Conservation (phyloP, 129 eudicot species). For the Glebionis coronaria region DNA sequence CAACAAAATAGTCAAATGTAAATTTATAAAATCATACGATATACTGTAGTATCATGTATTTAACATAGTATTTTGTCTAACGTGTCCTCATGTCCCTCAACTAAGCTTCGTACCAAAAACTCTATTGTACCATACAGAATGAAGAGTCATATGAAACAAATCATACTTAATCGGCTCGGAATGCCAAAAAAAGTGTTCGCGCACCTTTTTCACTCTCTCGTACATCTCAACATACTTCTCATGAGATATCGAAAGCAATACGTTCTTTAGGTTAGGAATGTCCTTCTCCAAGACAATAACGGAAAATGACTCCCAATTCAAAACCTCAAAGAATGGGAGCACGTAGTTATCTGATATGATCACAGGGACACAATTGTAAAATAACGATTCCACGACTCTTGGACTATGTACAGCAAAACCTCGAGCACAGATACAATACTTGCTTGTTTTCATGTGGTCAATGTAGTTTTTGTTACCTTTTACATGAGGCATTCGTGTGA, state of each 20-base stretch:
- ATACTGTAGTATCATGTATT: too few relatives aligned
- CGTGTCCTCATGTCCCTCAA: not conserved
- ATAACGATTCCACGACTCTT: constrained; percentile 65
- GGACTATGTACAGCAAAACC: constrained; percentile 74
- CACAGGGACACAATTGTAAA: constrained; percentile 63
- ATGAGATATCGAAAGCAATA: constrained; percentile 45
- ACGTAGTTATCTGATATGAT: constrained; percentile 67
- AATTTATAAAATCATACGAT: too few relatives aligned
- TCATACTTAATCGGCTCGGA: constrained; percentile 60
- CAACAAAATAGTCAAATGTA: too few relatives aligned
- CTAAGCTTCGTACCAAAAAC: constrained; percentile 30
- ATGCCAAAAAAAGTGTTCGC: constrained; percentile 68
- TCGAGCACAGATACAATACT: constrained; percentile 64
- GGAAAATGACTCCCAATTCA: constrained; percentile 72
- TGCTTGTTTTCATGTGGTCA: constrained; percentile 68
- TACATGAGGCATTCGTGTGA: constrained; percentile 45
- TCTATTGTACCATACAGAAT: constrained; percentile 70
- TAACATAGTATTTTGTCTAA: not conserved
- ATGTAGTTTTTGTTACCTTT: constrained; percentile 69
- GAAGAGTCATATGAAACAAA: constrained; percentile 74
- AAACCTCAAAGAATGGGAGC: constrained; percentile 62
- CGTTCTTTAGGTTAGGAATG: constrained; percentile 52
- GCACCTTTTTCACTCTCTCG: constrained; percentile 54
- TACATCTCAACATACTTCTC: constrained; percentile 58
- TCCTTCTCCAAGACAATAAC: constrained; percentile 63